Conservation (phyloP, 1,284 basidiomycete species). For the Paramarasmius palmivorus region DNA sequence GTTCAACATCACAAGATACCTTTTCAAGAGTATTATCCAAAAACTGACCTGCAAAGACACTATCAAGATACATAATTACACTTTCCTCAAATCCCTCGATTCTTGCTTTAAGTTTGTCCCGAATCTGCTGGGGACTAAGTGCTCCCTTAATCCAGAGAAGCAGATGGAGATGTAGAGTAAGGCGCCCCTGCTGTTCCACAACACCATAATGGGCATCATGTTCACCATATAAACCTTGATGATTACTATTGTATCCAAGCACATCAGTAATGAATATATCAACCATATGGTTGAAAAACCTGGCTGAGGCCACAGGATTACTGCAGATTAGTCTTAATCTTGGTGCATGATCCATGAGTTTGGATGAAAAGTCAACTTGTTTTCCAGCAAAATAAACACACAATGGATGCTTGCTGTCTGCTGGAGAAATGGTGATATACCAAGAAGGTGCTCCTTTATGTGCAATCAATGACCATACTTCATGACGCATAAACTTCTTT, state of each 20-base stretch:
- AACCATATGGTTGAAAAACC: constrained; percentile 24
- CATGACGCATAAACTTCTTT: no score
- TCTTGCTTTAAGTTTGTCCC: constrained; percentile 22
- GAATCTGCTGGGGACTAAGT: constrained; percentile 26
- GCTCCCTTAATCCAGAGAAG: constrained; percentile 28
- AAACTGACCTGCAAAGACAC: no score
- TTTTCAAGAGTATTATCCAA: constrained; percentile 9
- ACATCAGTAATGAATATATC: constrained; percentile 26
- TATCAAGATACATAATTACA: no score
- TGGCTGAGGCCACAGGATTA: constrained; percentile 20
- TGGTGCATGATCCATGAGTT: not conserved
- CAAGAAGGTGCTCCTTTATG: constrained; percentile 26
- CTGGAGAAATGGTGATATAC: constrained; percentile 27
- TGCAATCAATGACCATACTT: constrained; percentile 36
- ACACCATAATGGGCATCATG: constrained; percentile 34
- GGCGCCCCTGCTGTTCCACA: constrained; percentile 33
- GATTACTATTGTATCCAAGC: constrained; percentile 12
- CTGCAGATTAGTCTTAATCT: not conserved
- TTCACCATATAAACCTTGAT: constrained; percentile 24
- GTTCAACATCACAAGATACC: not conserved
- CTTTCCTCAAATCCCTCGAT: no score
- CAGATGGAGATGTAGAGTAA: constrained; percentile 33
- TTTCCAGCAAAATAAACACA: constrained; percentile 26
- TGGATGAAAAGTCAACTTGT: constrained; percentile 10
- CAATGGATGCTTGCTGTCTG: no score